These are phyloP conservation scores for Didymella glomerata DNA, from an alignment of 2,329 filamentous ascomycete genomes.

Conservation along the genomic window DNA sequence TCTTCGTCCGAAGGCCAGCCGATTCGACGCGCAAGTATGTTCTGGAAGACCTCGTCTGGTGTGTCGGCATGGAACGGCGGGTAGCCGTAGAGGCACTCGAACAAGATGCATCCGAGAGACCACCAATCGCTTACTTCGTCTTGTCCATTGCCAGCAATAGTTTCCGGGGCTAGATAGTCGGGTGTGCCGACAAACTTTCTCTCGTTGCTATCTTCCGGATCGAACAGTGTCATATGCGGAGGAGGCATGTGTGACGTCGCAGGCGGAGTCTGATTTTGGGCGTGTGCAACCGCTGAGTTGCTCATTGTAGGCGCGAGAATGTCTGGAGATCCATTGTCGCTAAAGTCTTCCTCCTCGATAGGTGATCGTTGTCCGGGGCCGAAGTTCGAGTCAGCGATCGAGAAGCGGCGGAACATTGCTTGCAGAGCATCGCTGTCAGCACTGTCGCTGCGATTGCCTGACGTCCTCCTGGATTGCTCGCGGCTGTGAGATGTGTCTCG, in stretches of 20 bases:
- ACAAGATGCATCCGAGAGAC: constrained; percentile 98
- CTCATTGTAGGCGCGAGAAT: constrained; percentile 70
- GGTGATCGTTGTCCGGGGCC: constrained; percentile 62
- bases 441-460: constrained; percentile 89
- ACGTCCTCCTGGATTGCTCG: constrained; percentile 73
- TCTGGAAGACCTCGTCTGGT: constrained; percentile 94
- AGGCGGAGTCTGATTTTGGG: constrained; percentile 66
- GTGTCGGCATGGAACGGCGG: constrained; percentile 92
- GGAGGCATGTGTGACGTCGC: constrained; percentile 81
- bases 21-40: constrained; percentile 88
- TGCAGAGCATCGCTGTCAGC: constrained; percentile 86
- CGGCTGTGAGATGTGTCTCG: constrained; percentile 64
- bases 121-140: constrained; percentile 99
- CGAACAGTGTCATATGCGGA: constrained; percentile 91
- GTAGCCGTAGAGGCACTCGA: constrained; percentile 92
- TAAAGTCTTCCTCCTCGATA: constrained; percentile 78
- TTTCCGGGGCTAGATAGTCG: constrained; percentile 96
- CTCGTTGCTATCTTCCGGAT: constrained; percentile 85
- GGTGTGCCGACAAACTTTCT: constrained; percentile 95
- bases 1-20: constrained; percentile 89
- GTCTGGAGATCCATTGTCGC: constrained; percentile 78
- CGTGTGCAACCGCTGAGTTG: constrained; percentile 58
- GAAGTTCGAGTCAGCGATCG: constrained; percentile 57
- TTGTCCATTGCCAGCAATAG: constrained; percentile 92
- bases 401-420: constrained; percentile 80